Evolutionary conservation across 164 flowering plant species (phyloP).

Genomic region (Tinospora cordifolia): DNA sequence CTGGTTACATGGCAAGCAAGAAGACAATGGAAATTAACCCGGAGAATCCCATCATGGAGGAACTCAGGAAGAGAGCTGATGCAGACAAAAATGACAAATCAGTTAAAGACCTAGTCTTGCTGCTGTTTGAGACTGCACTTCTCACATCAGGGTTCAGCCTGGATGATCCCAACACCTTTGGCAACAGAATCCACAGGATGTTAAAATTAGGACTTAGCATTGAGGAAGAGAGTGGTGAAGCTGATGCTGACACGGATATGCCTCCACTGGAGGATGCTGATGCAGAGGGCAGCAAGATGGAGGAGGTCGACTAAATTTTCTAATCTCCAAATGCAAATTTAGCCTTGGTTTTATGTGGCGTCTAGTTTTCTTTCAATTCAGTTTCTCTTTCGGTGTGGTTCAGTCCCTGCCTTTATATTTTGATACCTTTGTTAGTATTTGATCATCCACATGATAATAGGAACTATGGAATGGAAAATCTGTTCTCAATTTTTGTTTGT

Average conservation of each 20-base stretch:
- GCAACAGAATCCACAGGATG: slow-evolving; percentile 15
- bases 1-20: slow-evolving; percentile 18
- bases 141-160: slow-evolving; percentile 19
- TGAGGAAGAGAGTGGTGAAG: slow-evolving; percentile 14
- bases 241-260: slow-evolving; percentile 22
- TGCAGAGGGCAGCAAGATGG: slow-evolving; percentile 49
- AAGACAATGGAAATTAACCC: slow-evolving; percentile 18
- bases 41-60: slow-evolving; percentile 15
- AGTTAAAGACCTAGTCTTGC: slow-evolving; percentile 12
- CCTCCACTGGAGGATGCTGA: slow-evolving; percentile 39
- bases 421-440: too few species aligned
- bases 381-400: too few species aligned
- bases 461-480: too few species aligned
- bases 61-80: slow-evolving; percentile 13
- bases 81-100: slow-evolving; percentile 15
- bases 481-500: too few species aligned
- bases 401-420: too few species aligned
- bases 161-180: slow-evolving; percentile 43
- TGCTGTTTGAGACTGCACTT: slow-evolving; percentile 13
- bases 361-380: too few species aligned
- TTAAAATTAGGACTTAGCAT: slow-evolving; percentile 36
- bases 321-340: too few species aligned
- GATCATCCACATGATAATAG: too few species aligned
- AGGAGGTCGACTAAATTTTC: slow-evolving; percentile 38
- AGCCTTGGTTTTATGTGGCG: neutral